Percentiles rank a stretch among this genome's conserved stretches.
These are phyloP conservation scores for Closterium sp. DNA, from an alignment of 139 green algal genomes.

Conservation along the genomic window DNA sequence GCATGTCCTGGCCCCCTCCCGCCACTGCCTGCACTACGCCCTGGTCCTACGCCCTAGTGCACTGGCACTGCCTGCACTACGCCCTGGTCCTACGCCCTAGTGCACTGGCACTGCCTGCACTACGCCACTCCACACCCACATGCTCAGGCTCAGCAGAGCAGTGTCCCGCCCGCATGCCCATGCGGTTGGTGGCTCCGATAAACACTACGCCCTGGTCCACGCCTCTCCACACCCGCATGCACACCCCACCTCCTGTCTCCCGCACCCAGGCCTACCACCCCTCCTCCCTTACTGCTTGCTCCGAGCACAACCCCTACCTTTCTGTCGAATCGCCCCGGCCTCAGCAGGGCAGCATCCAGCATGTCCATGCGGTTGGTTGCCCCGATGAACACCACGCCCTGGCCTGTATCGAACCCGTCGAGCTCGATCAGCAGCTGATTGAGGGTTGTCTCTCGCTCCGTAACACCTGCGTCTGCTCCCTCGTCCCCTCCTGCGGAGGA, in stretches of 20 bases:
- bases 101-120: no score
- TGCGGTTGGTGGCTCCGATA: conserved; percentile 87
- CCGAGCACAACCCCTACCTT: conserved; percentile 55
- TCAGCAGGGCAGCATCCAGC: conserved; percentile 82
- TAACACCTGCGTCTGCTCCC: conserved; percentile 74
- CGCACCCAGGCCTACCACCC: no score
- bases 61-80: no score
- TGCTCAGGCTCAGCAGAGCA: no score
- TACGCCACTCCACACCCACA: no score
- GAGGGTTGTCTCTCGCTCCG: conserved; percentile 98
- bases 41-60: no score
- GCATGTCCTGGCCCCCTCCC: no score
- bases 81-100: no score
- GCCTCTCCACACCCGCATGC: neutral
- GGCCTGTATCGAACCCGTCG: conserved; percentile 92
- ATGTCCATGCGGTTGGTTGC: conserved; percentile 85
- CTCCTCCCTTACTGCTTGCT: no score
- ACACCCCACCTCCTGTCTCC: neutral
- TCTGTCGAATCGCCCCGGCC: conserved; percentile 73
- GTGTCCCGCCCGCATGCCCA: conserved; percentile 84
- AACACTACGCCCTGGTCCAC: conserved; percentile 67
- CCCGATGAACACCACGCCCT: conserved; percentile 93
- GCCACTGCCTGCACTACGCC: no score
- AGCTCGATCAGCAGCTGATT: conserved; percentile 99
- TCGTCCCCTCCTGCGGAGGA: neutral